A percentile compares a stretch with the other conserved stretches of the same genome.
Evolutionary conservation across 1,284 basidiomycete species (phyloP).

Genomic region (Malassezia nana): DNA sequence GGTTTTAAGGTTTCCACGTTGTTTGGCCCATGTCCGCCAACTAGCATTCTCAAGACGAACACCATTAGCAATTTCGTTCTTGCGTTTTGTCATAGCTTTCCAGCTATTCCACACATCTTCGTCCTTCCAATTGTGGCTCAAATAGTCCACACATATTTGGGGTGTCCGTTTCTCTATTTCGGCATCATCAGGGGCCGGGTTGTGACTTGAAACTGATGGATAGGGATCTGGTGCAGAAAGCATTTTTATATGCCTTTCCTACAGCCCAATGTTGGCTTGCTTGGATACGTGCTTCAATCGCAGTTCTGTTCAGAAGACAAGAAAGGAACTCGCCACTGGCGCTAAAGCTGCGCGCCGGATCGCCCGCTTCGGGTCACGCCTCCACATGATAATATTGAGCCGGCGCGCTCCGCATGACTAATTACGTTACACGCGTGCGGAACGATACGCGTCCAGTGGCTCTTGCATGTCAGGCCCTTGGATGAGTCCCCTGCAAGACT

Average conservation of each 20-base stretch:
- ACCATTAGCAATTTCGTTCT: conserved; percentile 95
- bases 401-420: conserved; percentile 1
- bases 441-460: not conserved
- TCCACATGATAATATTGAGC: not conserved
- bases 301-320: not conserved
- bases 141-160: conserved; percentile 59
- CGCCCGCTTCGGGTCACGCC: not conserved
- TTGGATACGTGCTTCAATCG: not conserved
- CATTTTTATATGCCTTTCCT: conserved; percentile 25
- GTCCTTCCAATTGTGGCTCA: conserved; percentile 89
- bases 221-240: conserved; percentile 46
- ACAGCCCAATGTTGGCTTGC: not conserved
- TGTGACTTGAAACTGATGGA: conserved; percentile 35
- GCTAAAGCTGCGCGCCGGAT: not conserved
- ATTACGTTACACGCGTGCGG: not conserved
- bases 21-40: conserved; percentile 99
- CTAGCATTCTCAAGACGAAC: conserved; percentile 89
- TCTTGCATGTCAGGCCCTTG: not conserved
- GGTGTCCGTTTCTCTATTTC: conserved; percentile 49
- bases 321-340: not conserved
- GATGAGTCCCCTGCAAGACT: not conserved
- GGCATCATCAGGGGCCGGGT: conserved; percentile 44
- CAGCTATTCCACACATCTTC: conserved; percentile 97
- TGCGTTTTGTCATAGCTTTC: conserved; percentile 96
- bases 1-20: conserved; percentile 89